Conservation (phyloP, 208 protist genomes). For the Lotmaria passim region DNA sequence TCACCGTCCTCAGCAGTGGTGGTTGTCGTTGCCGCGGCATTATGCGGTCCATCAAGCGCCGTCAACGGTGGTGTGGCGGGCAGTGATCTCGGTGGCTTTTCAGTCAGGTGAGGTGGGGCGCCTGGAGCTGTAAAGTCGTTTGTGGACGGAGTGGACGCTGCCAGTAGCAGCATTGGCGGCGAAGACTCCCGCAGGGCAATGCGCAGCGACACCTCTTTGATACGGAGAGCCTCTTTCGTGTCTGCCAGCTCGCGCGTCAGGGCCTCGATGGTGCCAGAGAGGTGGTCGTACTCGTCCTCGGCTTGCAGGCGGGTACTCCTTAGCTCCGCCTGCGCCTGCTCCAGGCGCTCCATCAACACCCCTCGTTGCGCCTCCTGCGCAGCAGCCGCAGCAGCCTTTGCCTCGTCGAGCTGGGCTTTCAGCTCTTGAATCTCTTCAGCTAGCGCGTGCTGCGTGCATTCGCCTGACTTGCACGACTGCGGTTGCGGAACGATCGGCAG, state of each 20-base stretch:
- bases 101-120: background rate
- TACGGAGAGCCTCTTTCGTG: slow-evolving; percentile 31
- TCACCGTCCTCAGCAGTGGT: background rate
- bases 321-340: slow-evolving; percentile 33
- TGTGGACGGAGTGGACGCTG: background rate
- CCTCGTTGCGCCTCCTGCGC: slow-evolving; percentile 36
- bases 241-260: slow-evolving; percentile 31
- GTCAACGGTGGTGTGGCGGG: background rate
- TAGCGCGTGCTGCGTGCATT: background rate
- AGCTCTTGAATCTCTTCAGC: slow-evolving; percentile 9
- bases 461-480: too few relatives aligned
- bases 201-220: slow-evolving; percentile 55
- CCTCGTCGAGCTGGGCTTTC: slow-evolving; percentile 20
- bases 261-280: slow-evolving; percentile 20
- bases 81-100: background rate
- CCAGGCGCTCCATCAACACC: slow-evolving; percentile 38
- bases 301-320: slow-evolving; percentile 20
- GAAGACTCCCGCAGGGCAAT: slow-evolving; percentile 45
- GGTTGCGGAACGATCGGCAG: background rate
- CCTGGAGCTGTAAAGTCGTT: background rate
- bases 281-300: slow-evolving; percentile 35
- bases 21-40: background rate
- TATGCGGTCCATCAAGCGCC: background rate
- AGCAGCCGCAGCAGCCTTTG: slow-evolving; percentile 18
- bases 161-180: background rate